Evolutionary conservation across 1,139 yeast genomes (phyloP).

Genomic region (Pichia sorboxylosa): DNA sequence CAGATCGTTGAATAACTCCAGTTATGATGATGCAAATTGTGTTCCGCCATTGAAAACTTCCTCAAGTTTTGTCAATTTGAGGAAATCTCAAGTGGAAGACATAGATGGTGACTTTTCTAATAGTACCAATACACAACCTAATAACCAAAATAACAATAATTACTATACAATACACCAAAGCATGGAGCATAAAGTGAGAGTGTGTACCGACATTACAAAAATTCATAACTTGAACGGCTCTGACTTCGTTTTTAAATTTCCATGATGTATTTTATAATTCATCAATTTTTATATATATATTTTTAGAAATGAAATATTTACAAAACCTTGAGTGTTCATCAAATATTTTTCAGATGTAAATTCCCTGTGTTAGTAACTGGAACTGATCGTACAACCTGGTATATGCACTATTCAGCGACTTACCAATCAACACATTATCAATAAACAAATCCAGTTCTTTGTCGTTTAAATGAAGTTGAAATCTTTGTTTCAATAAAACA

Average conservation of each 20-base stretch:
- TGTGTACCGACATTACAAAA: slow-evolving; percentile 31
- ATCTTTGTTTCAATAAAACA: slow-evolving; percentile 62
- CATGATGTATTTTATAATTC: too few relatives aligned
- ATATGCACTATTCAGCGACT: slow-evolving; percentile 79
- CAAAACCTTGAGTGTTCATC: too few relatives aligned
- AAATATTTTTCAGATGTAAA: slow-evolving; percentile 55
- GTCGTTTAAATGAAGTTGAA: slow-evolving; percentile 65
- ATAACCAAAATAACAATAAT: too few relatives aligned
- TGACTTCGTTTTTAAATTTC: slow-evolving; percentile 13
- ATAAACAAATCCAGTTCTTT: slow-evolving; percentile 68
- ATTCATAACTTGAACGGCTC: slow-evolving; percentile 35
- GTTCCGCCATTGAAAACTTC: too few relatives aligned
- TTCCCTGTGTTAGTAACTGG: slow-evolving; percentile 89
- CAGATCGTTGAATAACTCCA: slow-evolving; percentile 1
- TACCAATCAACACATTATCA: slow-evolving; percentile 59
- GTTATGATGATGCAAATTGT: slow-evolving; percentile 3
- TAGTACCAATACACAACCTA: too few relatives aligned
- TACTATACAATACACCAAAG: too few relatives aligned
- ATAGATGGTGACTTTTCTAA: too few relatives aligned
- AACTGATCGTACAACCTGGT: slow-evolving; percentile 90
- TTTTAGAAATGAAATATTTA: too few relatives aligned
- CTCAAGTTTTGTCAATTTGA: too few relatives aligned
- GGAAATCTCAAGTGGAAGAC: too few relatives aligned
- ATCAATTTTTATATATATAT: too few relatives aligned
- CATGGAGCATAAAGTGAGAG: slow-evolving; percentile 28